Evolutionary conservation across 1,284 basidiomycete species (phyloP), one percentile per base, ranked within the genome.

Genomic region (Xanthoconium separans): DNA sequence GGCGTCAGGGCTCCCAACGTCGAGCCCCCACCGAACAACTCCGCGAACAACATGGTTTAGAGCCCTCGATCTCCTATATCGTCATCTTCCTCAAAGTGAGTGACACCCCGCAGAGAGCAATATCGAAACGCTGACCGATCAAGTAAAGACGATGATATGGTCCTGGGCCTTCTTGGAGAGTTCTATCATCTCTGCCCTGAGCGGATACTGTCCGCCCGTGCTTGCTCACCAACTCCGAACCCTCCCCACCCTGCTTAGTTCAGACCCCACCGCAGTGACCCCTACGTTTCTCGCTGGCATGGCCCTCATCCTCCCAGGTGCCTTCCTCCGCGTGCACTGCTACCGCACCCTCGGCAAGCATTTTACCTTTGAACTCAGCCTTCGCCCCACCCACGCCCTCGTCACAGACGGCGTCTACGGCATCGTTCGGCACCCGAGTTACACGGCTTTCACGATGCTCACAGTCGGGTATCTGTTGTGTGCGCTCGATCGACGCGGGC

Each of bases 371-470:
- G 58, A 70, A 9, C 58, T 72, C 9, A 49, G 59, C 40, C 59
- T 70, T 29, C 65, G 57, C 11, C 57, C 59, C 18, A 34, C 57
- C 2, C 69, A 71, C 27, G 44, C 45, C n/a, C 66, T 71, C 33
- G 55, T 70, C 46, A 71, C 68, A 1, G 11, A 49, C 1, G 68
- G 69, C 3, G 47, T 47, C n/a, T 70, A 71, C 56, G 34, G 55
- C 6, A 11, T 69, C 36, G 65, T 71, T 6, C 60, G 70, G 0
- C 69, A 72, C 54, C 70, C 70, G 13, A 60, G 66, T 12, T 71
- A 71, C 41, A 61, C 59, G 0, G 69, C 52, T 1, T 7, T 16
- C 0, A 0, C 44, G 0, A 7, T 10, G 6, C 11, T 53, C 15
- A n/a, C 7, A 2, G 2, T 45, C 0, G 64, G 64, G 0, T 53